Evolutionary conservation across 2,329 filamentous ascomycete species (phyloP), one percentile per base, ranked within the genome.

Genomic region (Coniochaeta prunicola): DNA sequence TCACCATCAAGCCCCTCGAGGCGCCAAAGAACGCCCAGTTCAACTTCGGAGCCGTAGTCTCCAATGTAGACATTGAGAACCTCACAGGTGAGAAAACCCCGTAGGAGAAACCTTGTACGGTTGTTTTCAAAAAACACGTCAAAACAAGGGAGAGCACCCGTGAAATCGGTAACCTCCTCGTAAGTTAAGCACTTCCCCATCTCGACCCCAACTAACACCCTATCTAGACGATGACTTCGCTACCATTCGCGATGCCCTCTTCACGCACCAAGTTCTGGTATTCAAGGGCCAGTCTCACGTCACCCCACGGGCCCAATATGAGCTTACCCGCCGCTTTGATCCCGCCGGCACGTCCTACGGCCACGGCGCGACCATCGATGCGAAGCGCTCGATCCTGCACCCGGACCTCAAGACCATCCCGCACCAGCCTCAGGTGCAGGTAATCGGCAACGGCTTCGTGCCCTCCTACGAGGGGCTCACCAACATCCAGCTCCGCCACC

Each of bases 331-430:
- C 56, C 82, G 83, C 58, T 92, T 92, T 71, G 90, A 92, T 65
- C 88, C 89, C 0, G 67, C 76, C 6, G 79, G 80, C 1, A 78
- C 79, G 15, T 80, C 80, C 15, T 92, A 92, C 71, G 89, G 89
- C 17, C 89, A 92, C 69, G 89, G 88, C 68, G 90, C 88, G 73
- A 89, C 87, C 0, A 76, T 90, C 54, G 88, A 91, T 65, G 75
- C 76, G 28, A 80, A 80, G 69, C 81, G 79, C 56, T 82, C 78
- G 58, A 85, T 92, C 65, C 79, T 92, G 19, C 88, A 92, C 68
- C 89, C 89, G 0, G 90, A 92, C 65, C 78, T 92, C 19, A 91
- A 92, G 75, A 92, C 89, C 0, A 84, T 92, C 45, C 89, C 89
- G 0, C 86, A 90, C 65, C 89, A 92, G 69, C 88, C 89, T 0